Conservation (phyloP, 2,329 filamentous ascomycete genomes). For the Geoglossum cookeanum region DNA sequence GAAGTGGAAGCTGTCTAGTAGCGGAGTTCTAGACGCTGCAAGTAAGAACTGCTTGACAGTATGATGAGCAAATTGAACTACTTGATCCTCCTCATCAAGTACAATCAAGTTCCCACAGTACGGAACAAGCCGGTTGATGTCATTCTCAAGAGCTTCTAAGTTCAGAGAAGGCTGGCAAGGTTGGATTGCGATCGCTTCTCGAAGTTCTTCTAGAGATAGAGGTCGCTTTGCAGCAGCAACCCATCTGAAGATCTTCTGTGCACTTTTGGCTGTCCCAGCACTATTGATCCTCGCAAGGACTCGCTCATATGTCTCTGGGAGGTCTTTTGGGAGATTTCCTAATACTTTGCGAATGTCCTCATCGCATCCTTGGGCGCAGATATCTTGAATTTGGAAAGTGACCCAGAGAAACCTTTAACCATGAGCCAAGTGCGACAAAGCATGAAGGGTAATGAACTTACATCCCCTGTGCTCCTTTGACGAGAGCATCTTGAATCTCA, state of each 20-base stretch:
- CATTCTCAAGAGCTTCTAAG: slow-evolving; percentile 13
- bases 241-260: slow-evolving; percentile 11
- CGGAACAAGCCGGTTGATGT: slow-evolving; percentile 13
- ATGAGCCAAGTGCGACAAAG: slow-evolving; percentile 5
- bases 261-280: not conserved
- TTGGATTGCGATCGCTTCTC: slow-evolving; percentile 20
- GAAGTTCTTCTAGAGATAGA: slow-evolving; percentile 18
- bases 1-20: slow-evolving; percentile 12
- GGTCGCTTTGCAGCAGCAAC: slow-evolving; percentile 17
- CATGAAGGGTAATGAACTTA: slow-evolving; percentile 10
- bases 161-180: slow-evolving; percentile 14
- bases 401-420: slow-evolving; percentile 23
- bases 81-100: slow-evolving; percentile 16
- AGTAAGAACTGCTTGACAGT: slow-evolving; percentile 18
- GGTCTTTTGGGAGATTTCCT: slow-evolving; percentile 15
- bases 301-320: slow-evolving; percentile 6
- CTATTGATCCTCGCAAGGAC: not conserved
- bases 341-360: slow-evolving; percentile 17
- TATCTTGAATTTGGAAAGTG: slow-evolving; percentile 10
- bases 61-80: slow-evolving; percentile 19
- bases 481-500: slow-evolving; percentile 15
- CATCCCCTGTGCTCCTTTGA: slow-evolving; percentile 19
- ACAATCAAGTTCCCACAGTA: slow-evolving; percentile 20
- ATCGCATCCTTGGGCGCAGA: slow-evolving; percentile 17
- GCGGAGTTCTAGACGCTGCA: not conserved